These are phyloP conservation scores for Ascocoryne sarcoides DNA, from an alignment of 2,329 filamentous ascomycete species.

Conservation along the genomic window DNA sequence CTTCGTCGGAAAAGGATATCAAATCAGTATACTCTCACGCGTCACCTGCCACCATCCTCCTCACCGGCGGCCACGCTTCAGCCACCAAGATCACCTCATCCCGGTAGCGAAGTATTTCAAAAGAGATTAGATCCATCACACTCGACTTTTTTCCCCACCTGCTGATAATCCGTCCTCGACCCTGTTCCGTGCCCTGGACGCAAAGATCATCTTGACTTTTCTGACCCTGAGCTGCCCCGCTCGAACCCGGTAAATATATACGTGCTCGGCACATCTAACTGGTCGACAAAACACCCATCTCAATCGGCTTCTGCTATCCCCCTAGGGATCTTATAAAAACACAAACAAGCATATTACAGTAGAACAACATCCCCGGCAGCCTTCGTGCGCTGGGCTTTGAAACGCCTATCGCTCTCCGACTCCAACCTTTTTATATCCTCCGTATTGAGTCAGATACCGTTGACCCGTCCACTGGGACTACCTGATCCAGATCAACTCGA, in stretches of 20 bases:
- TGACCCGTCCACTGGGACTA: background rate
- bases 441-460: background rate
- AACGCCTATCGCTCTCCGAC: background rate
- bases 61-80: background rate
- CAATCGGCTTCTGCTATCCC: too few species aligned
- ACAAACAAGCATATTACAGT: background rate
- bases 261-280: background rate
- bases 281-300: too few species aligned
- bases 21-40: slow-evolving; percentile 1
- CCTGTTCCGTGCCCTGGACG: background rate
- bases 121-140: slow-evolving; percentile 5
- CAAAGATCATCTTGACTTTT: background rate
- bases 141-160: background rate
- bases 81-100: slow-evolving; percentile 6
- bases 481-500: background rate
- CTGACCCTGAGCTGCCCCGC: background rate
- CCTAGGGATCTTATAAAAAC: background rate
- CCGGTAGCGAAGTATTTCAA: background rate
- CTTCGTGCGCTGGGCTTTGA: background rate
- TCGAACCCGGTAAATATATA: background rate
- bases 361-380: background rate
- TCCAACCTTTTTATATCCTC: background rate
- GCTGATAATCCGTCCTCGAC: background rate
- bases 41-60: background rate
- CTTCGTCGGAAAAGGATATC: background rate